These are phyloP conservation scores for Apiotrichum siamense DNA, from an alignment of 1,284 basidiomycete genomes.

Conservation along the genomic window DNA sequence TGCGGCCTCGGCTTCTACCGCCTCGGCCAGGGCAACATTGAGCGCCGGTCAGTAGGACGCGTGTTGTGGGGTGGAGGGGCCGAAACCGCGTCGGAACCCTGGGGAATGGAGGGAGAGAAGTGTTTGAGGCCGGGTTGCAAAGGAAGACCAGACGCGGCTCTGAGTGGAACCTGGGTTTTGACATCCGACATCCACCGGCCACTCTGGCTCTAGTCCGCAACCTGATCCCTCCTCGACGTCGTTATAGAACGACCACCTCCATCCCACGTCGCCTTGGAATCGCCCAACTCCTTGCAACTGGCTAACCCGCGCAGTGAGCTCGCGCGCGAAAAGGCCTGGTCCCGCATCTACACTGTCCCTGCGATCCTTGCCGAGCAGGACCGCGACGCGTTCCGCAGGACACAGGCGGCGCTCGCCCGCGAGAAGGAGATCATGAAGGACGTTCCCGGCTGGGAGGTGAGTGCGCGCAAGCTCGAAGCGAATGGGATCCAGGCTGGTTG, in stretches of 20 bases:
- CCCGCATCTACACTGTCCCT: conserved; percentile 89
- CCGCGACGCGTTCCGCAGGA: conserved; percentile 77
- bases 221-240: no score
- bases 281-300: not conserved
- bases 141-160: no score
- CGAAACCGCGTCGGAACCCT: no score
- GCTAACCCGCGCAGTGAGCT: conserved; percentile 67
- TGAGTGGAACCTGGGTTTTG: no score
- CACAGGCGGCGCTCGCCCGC: conserved; percentile 68
- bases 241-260: no score
- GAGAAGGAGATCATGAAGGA: conserved; percentile 96
- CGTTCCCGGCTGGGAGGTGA: conserved; percentile 88
- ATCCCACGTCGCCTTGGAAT: no score
- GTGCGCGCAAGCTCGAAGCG: conserved; percentile 40
- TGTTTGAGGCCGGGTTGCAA: no score
- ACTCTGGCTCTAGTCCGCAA: not conserved
- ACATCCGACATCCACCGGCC: no score
- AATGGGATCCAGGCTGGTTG: not conserved
- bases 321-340: conserved; percentile 89
- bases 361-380: conserved; percentile 88
- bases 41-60: conserved; percentile 70
- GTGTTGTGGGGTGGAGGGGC: not conserved
- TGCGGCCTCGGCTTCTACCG: conserved; percentile 92
- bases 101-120: no score
- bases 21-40: conserved; percentile 80